Base-by-base conservation (phyloP, 176 grass and related monocot species). In the Secale cereale region DNA sequence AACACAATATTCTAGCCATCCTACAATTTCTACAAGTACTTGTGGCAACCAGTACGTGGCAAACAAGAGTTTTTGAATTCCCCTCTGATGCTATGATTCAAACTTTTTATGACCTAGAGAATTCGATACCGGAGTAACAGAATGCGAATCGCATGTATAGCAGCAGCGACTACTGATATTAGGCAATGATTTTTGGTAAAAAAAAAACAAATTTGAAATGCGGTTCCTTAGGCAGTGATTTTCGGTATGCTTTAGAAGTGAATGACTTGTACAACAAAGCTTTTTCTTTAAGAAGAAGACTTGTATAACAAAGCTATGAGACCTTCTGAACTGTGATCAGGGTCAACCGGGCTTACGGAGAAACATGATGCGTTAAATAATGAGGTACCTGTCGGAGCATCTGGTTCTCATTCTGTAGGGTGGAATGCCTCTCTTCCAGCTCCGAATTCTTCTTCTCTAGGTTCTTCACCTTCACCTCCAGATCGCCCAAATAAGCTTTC, bases 371-470 rank as follows among this genome's bases (percentile, higher is more conserved):
- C 11, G 17, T 7, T 16, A 6, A 70, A 78, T 50, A 1, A 73
- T 52, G n/a, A 31, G 61, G 25, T 86, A 93, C 94, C 88, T 97
- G 94, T 61, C 94, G 81, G 25, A 97, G 91, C 94, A 97, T 97
- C 85, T 92, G 87, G 86, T 94, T 97, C 85, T 97, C 94, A 45
- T 97, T 97, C 60, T 97, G 94, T 43, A 94, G 88, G 22, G 91
- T 92, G 70, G 94, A 94, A 13, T 92, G 45, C 64, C 81, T 93
- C 80, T 97, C 94, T 45, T 97, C 89, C 81, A 94, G 70, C 83
- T 90, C 94, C 0, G 85, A 94, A 56, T 97, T 97, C 41, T 92
- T 97, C 70, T 83, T 85, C 85, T 97, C 94, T 63, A 97, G 65
- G 9, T 94, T 87, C 63, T 90, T 94, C 39, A 94, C 91, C 67